Evolutionary conservation across 441 rosid genomes (phyloP).

Genomic region (Adansonia gregorii): DNA sequence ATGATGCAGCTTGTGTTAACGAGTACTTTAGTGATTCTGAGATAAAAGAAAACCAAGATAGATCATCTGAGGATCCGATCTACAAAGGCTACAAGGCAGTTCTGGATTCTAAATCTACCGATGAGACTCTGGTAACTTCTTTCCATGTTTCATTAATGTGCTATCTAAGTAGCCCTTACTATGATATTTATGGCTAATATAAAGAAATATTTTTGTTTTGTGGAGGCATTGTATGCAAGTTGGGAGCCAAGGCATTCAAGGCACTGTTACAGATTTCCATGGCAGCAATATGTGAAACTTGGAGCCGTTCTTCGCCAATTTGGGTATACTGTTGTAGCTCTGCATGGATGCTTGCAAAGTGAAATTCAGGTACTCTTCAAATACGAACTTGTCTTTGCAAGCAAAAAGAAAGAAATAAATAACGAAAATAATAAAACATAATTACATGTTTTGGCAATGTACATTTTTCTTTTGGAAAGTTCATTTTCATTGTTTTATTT

Average conservation of each 20-base stretch:
- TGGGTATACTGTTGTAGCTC: slow-evolving; percentile 79
- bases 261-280: slow-evolving; percentile 65
- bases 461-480: not conserved
- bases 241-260: slow-evolving; percentile 88
- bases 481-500: not conserved
- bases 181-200: not conserved
- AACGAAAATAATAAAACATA: not conserved
- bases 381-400: not conserved
- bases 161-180: not conserved
- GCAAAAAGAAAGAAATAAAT: not conserved
- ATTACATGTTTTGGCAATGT: not conserved
- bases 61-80: slow-evolving; percentile 57
- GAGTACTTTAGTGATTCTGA: slow-evolving; percentile 57
- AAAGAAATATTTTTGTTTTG: not conserved
- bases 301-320: slow-evolving; percentile 89
- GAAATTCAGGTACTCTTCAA: slow-evolving; percentile 71
- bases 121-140: slow-evolving; percentile 69
- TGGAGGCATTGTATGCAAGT: slow-evolving; percentile 75
- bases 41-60: slow-evolving; percentile 36
- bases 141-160: slow-evolving; percentile 5
- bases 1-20: slow-evolving; percentile 68
- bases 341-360: slow-evolving; percentile 82
- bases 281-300: slow-evolving; percentile 77
- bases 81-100: slow-evolving; percentile 80
- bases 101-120: slow-evolving; percentile 77